Percentiles rank a stretch among this genome's conserved stretches.
These are phyloP conservation scores for Lipomyces chichibuensis DNA, from an alignment of 805 yeast species.

Conservation along the genomic window DNA sequence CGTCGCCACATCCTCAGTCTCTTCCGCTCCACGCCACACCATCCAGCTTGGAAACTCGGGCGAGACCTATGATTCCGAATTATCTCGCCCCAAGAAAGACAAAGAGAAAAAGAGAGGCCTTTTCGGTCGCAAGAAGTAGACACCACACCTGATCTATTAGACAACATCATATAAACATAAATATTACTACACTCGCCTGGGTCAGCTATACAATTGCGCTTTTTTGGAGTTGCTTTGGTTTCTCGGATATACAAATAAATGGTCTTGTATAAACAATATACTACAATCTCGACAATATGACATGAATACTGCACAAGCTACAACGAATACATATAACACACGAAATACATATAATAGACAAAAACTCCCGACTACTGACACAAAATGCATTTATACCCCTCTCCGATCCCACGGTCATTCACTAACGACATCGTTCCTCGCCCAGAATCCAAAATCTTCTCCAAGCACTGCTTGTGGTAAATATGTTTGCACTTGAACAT, in stretches of 20 bases:
- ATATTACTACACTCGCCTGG: neutral
- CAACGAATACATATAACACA: neutral
- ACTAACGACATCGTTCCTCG: constrained; percentile 8
- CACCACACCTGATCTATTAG: no score
- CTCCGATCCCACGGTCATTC: constrained; percentile 23
- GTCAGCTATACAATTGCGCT: neutral
- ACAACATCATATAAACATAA: neutral
- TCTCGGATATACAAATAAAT: no score
- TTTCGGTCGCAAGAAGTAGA: constrained; percentile 65
- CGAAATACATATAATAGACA: neutral
- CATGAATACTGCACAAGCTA: neutral
- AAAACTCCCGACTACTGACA: constrained; percentile 12
- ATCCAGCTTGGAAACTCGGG: constrained; percentile 39
- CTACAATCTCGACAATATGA: no score
- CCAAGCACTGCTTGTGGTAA: constrained; percentile 35
- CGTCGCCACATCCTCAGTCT: constrained; percentile 4
- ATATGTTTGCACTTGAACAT: constrained; percentile 36
- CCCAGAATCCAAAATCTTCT: constrained; percentile 23
- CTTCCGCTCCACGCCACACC: constrained; percentile 33
- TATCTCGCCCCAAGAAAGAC: constrained; percentile 44
- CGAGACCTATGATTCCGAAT: constrained; percentile 44
- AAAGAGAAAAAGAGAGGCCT: constrained; percentile 79
- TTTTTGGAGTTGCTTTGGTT: no score
- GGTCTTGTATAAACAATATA: neutral
- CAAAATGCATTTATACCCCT: constrained; percentile 30